Evolutionary conservation across 169 alveolate species (phyloP).

Genomic region (Plasmodium relictum): DNA sequence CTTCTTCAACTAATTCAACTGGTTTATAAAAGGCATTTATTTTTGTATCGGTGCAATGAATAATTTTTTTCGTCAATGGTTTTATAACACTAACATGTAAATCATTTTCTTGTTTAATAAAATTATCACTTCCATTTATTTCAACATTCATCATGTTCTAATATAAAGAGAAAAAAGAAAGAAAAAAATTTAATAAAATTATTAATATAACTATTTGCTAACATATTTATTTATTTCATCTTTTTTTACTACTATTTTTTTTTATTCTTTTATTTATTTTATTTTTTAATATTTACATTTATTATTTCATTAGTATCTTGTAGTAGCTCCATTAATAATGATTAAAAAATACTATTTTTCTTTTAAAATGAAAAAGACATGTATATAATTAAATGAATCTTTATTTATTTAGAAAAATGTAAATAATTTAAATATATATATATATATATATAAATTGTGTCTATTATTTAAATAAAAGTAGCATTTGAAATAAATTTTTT

Average conservation of each 20-base stretch:
- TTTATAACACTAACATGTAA: conserved; percentile 67
- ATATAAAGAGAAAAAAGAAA: not conserved
- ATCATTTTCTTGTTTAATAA: conserved; percentile 62
- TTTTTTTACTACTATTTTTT: too few relatives aligned
- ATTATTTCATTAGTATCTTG: too few relatives aligned
- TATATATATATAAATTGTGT: too few relatives aligned
- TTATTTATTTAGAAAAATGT: too few relatives aligned
- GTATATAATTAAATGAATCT: too few relatives aligned
- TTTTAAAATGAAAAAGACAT: too few relatives aligned
- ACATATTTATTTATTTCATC: not conserved
- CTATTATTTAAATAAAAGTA: too few relatives aligned
- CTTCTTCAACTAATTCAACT: conserved; percentile 70
- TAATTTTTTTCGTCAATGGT: conserved; percentile 49
- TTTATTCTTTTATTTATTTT: not conserved
- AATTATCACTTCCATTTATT: conserved; percentile 44
- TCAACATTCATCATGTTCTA: conserved; percentile 2
- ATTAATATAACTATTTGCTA: not conserved
- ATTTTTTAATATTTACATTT: not conserved
- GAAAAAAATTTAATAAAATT: not conserved
- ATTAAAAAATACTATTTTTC: too few relatives aligned
- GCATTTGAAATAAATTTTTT: too few relatives aligned
- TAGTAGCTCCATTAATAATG: too few relatives aligned
- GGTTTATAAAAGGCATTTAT: conserved; percentile 73
- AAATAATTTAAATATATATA: too few relatives aligned
- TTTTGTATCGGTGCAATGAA: conserved; percentile 39